Evolutionary conservation across 2,329 filamentous ascomycete genomes (phyloP), one percentile per base, ranked within the genome.

Genomic region (Claviceps pazoutovae): DNA sequence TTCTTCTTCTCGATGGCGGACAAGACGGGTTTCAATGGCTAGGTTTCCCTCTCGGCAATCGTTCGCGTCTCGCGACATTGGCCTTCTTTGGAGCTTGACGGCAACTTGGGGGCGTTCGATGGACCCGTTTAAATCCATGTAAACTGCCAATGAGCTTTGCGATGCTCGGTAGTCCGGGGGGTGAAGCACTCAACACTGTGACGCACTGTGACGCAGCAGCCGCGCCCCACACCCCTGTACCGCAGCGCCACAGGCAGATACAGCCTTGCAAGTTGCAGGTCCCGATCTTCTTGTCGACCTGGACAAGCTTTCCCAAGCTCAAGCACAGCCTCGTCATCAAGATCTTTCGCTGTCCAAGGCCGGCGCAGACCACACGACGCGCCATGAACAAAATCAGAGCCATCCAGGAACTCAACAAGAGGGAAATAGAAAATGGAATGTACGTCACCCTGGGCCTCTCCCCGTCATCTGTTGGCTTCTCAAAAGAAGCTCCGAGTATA

Each of bases 301-400:
- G 21, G 7, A n/a, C 13, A 30, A 30, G 21, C 43, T 30, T 45
- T 46, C 26, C 19, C 26, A 21, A 42, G 23, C 30, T 23, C 21
- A 47, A 19, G 37, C 39, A 43, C 42, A 23, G 36, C 14, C 30
- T 46, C 30, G 17, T 46, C 45, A 2, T 46, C 39, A 21, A 11
- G 5, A 41, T 16, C n/a, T 46, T 16, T 46, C 53, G n/a, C 19
- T 44, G n/a, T 17, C 26, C 39, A 23, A 47, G 14, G 4, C 30
- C 36, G 26, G 51, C 30, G 43, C 49, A 39, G 13, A 11, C 30
- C 21, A 48, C 16, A 19, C 11, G 11, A 47, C 4, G 16, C 61
- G 72, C 58, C 30, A 98, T 98, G 93, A 96, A 98, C 66, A 84
- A 88, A 59, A 93, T 98, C 59, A 86, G 89, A 60, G 84, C 89